Evolutionary conservation across 1,284 basidiomycete species (phyloP), one percentile per base, ranked within the genome.

Genomic region (Malassezia slooffiae): DNA sequence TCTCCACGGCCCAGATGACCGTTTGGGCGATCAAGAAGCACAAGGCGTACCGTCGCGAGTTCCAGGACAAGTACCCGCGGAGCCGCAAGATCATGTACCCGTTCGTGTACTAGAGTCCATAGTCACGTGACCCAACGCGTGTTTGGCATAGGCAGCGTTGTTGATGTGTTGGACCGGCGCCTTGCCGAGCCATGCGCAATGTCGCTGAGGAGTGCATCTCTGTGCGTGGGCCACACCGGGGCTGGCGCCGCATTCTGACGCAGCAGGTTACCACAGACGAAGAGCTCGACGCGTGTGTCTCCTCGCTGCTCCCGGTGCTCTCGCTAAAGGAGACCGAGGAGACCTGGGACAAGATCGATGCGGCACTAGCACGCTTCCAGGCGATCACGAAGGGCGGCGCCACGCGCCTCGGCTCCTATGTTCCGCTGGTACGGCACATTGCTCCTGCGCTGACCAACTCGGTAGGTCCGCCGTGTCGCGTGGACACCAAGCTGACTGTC

Each of bases 21-120:
- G 59, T 79, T 10, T 99, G 91, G 93, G 89, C 91, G 10, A 64
- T 79, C 34, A 89, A 90, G 75, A 97, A 95, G 74, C 89, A 95
- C 68, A 75, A 73, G 50, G 77, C 77, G 49, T 97, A 97, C 74
- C 87, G 81, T 75, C 86, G 82, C 67, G 90, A 96, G 71, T 95
- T 95, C 62, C 49, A 47, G n/a, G 80, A 79, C 57, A 79, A 82
- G 52, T 90, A 87, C 66, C 86, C 87, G 1, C 75, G 74, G 48
- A 71, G 70, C 34, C 76, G 87, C 70, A 86, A 82, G 71, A 80
- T 79, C 34, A 82, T 91, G 72, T 76, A 89, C 63, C 88, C 87
- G 1, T 85, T 84, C 72, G 58, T 80, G 34, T 72, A 74, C 34
- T 52, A 44, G n/a, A n/a, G n/a, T n/a, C n/a, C n/a, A n/a, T n/a